Evolutionary conservation across 2,329 filamentous ascomycete species (phyloP).

Genomic region (Daldinia eschscholtzii): DNA sequence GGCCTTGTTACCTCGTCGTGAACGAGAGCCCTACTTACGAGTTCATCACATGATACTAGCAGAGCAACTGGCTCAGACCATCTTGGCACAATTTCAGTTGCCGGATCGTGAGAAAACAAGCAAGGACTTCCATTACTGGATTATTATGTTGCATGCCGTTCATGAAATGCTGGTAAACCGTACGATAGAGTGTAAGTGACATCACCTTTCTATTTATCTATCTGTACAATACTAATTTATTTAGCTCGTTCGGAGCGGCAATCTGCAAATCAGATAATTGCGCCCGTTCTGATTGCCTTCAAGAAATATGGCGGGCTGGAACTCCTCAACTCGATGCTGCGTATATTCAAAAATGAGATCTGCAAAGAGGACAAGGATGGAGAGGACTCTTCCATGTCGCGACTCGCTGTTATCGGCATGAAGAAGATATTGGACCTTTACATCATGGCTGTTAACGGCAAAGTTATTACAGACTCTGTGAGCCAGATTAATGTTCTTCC

Average conservation of each 20-base stretch:
- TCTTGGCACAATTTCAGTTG: constrained; percentile 74
- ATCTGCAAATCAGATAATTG: constrained; percentile 68
- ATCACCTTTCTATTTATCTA: constrained; percentile 26
- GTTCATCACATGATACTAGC: constrained; percentile 68
- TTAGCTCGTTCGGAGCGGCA: constrained; percentile 62
- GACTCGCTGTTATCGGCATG: constrained; percentile 70
- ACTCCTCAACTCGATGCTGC: constrained; percentile 78
- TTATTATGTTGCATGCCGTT: constrained; percentile 82
- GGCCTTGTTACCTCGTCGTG: constrained; percentile 80
- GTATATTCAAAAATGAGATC: constrained; percentile 73
- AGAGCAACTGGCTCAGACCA: constrained; percentile 76
- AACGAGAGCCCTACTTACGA: constrained; percentile 71
- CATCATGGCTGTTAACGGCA: constrained; percentile 78
- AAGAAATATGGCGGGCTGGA: constrained; percentile 83
- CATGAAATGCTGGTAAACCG: constrained; percentile 84
- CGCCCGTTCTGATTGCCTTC: constrained; percentile 87
- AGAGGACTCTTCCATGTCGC: constrained; percentile 62
- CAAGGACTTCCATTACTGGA: constrained; percentile 83
- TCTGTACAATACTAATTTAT: constrained; percentile 46
- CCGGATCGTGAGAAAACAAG: constrained; percentile 61
- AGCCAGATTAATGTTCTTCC: constrained; percentile 64
- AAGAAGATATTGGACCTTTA: constrained; percentile 90
- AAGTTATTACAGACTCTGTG: constrained; percentile 82
- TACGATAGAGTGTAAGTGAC: constrained; percentile 50
- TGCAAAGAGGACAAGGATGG: constrained; percentile 54